Conservation (phyloP, 441 rosid genomes). For the Corymbia calophylla region DNA sequence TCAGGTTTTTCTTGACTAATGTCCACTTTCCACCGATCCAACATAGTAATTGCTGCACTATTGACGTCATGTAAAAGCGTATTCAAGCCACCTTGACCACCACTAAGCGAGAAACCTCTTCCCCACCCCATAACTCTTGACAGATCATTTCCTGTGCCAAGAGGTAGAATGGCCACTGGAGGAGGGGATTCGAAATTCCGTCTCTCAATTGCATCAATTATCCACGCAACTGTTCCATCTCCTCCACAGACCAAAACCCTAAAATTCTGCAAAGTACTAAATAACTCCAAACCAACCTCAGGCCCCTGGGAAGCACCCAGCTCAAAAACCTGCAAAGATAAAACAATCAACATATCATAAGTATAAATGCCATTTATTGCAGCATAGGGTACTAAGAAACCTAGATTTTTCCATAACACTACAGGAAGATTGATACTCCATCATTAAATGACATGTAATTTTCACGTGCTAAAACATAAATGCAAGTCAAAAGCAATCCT, state of each 20-base stretch:
- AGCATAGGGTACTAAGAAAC: background rate
- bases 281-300: slow-evolving; percentile 53
- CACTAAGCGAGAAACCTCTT: slow-evolving; percentile 44
- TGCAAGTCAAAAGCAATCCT: background rate
- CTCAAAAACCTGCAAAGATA: slow-evolving; percentile 42
- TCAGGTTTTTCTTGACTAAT: slow-evolving; percentile 34
- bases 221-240: slow-evolving; percentile 77
- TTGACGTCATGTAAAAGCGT: slow-evolving; percentile 50
- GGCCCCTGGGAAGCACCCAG: slow-evolving; percentile 58
- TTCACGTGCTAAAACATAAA: background rate
- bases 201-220: slow-evolving; percentile 58
- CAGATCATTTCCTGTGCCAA: slow-evolving; percentile 74
- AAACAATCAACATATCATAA: background rate
- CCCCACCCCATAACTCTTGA: slow-evolving; percentile 72
- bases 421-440: background rate
- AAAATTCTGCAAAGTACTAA: slow-evolving; percentile 41
- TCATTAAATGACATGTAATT: background rate
- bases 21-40: slow-evolving; percentile 65
- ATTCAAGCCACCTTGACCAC: slow-evolving; percentile 49
- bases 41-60: slow-evolving; percentile 62
- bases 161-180: slow-evolving; percentile 64
- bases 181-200: slow-evolving; percentile 60
- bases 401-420: background rate
- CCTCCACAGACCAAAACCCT: slow-evolving; percentile 75
- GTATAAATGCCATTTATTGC: background rate